These are phyloP conservation scores for Penicillium lividum DNA, from an alignment of 495 filamentous ascomycete genomes.

Conservation along the genomic window DNA sequence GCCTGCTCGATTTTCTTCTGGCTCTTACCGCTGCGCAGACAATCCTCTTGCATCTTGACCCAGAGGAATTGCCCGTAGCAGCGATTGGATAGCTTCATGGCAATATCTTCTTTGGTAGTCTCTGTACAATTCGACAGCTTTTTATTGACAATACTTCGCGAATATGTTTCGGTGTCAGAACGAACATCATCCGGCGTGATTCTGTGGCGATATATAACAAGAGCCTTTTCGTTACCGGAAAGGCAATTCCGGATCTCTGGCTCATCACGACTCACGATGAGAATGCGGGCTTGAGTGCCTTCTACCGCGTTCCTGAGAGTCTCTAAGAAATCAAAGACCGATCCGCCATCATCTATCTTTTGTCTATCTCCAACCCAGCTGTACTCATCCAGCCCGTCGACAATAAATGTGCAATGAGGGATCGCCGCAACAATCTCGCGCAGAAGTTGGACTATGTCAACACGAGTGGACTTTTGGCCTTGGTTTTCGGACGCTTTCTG, in stretches of 20 bases:
- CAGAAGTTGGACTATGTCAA: background rate
- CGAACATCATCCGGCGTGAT: conserved; percentile 6
- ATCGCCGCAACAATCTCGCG: background rate
- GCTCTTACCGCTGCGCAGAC: conserved; percentile 2
- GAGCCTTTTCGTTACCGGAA: background rate
- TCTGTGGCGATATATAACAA: background rate
- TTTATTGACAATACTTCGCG: conserved; percentile 6
- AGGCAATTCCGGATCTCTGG: conserved; percentile 8
- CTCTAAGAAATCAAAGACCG: conserved; percentile 1
- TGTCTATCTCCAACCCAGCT: background rate
- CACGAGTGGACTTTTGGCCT: background rate
- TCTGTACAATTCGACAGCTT: conserved; percentile 1
- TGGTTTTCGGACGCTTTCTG: background rate
- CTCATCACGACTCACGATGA: conserved; percentile 12
- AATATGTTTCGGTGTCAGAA: conserved; percentile 2
- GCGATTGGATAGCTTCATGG: background rate
- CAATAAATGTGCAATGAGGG: conserved; percentile 6
- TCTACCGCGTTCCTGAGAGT: background rate
- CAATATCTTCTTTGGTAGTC: background rate
- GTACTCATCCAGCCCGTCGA: conserved; percentile 13
- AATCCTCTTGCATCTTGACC: conserved; percentile 5
- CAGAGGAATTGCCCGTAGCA: conserved; percentile 12
- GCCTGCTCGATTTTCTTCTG: conserved; percentile 7
- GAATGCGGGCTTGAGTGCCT: conserved; percentile 2
- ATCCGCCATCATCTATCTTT: background rate